Base-by-base conservation (phyloP, 129 eudicot genomes). In the Smallanthus sonchifolius region DNA sequence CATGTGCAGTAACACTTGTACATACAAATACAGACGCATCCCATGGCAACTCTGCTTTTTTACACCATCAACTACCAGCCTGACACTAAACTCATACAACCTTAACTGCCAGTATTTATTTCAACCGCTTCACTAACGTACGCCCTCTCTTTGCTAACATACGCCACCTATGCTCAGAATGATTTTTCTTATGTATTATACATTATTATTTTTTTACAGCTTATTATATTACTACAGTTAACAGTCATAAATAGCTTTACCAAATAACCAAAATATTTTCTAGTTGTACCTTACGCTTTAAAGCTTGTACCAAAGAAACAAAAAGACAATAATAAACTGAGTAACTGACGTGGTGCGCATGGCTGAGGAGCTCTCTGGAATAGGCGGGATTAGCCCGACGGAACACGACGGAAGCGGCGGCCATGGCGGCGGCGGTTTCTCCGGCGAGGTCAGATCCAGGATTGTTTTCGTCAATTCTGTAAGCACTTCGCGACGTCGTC, bases 391-490 rank as follows among this genome's bases (percentile, higher is more conserved):
- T 84, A 61, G 81, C 79, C 48, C 81, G 84, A 64, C 88, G 96
- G 85, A 86, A 95, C 54, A 91, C 96, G 42, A 91, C 72, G 42
- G 99, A 87, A 42, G 99, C 97, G 30, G 99, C 99, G 30, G 99
- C 99, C 99, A 95, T 95, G 0, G 99, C 99, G 20, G 99, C 97
- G 30, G 99, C 99, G 42, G 97, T 95, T 67, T 95, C 99, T 4
- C 97, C 97, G 71, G 99, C 99, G n/a, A 95, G 92, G 75, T 95
- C 99, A 4, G 99, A 95, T 30, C 99, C 99, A 0, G 99, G 99
- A 42, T 85, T 78, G 61, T 85, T 86, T 7, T 89, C 88, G 75
- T 95, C 99, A 36, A 95, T 85, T 70, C 77, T 79, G 77, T 95
- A 95, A 43, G 99, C 99, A 30, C 87, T 82, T 16, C 99, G 76